phyloP scores from a whole-genome alignment of 225 moss, liverwort and hornwort genomes.

The Neckera pumila region DNA sequence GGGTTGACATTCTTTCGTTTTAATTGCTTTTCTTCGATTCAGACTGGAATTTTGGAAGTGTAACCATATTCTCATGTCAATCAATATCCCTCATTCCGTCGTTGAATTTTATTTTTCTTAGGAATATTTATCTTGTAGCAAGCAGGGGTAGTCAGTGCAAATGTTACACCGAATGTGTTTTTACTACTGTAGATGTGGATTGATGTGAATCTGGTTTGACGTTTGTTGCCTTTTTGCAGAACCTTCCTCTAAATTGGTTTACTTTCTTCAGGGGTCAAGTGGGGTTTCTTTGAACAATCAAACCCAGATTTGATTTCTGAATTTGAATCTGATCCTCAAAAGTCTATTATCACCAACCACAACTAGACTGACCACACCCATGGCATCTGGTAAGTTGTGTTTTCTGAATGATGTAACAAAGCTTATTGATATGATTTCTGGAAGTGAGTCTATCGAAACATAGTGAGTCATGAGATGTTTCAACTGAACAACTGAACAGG shows the following conservation, averaged over 20 bases:
- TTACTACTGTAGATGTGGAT: background rate
- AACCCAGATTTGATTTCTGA: background rate
- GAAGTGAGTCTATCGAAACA: background rate
- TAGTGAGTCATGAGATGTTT: background rate
- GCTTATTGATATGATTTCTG: background rate
- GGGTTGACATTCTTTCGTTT: background rate
- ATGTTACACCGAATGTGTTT: background rate
- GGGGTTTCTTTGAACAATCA: slow-evolving; percentile 2
- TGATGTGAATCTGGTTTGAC: background rate
- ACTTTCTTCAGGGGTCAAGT: slow-evolving; percentile 11
- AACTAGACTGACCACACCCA: slow-evolving; percentile 12
- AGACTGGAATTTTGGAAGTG: background rate
- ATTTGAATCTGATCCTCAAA: background rate
- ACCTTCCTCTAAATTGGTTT: slow-evolving; percentile 41
- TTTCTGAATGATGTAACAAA: slow-evolving; percentile 4
- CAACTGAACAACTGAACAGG: background rate
- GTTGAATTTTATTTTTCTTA: background rate
- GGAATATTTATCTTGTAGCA: background rate
- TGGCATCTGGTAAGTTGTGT: slow-evolving; percentile 28
- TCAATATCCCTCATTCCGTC: background rate
- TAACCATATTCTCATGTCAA: background rate
- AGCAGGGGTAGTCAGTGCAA: background rate
- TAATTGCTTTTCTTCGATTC: background rate
- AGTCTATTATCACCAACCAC: background rate
- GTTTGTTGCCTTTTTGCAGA: slow-evolving; percentile 3